Conservation (phyloP, 1,284 basidiomycete genomes). For the Puccinia hordei region DNA sequence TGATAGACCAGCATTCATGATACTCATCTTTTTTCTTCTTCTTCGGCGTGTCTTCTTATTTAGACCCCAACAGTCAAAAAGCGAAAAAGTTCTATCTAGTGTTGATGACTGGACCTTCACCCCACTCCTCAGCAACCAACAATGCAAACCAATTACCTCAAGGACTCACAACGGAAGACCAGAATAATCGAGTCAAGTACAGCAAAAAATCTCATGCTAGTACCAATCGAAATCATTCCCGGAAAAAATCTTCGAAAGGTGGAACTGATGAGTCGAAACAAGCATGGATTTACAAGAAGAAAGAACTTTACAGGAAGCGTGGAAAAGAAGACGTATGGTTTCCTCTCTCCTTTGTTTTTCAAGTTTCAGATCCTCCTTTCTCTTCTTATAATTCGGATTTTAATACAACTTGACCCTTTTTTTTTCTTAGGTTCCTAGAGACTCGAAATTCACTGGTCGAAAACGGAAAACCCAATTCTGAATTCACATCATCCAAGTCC, state of each 20-base stretch:
- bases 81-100: conserved; percentile 60
- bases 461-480: conserved; percentile 44
- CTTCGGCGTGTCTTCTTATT: neutral
- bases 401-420: too few species aligned
- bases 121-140: conserved; percentile 4
- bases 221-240: neutral
- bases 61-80: conserved; percentile 59
- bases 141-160: conserved; percentile 35
- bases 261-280: conserved; percentile 28
- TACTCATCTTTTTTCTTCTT: neutral
- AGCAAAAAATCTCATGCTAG: neutral
- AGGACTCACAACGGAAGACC: conserved; percentile 39
- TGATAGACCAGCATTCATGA: too few species aligned
- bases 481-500: neutral
- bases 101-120: conserved; percentile 52
- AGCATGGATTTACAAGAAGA: conserved; percentile 65
- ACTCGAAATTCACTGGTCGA: conserved; percentile 49
- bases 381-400: neutral
- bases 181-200: conserved; percentile 10
- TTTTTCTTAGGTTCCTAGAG: conserved; percentile 46
- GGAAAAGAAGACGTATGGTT: conserved; percentile 62
- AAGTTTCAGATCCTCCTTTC: neutral
- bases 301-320: conserved; percentile 64
- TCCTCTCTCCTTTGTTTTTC: neutral
- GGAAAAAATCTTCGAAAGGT: conserved; percentile 5